Base-by-base conservation (phyloP, 805 yeast genomes). In the Jamesozyma gamospora region DNA sequence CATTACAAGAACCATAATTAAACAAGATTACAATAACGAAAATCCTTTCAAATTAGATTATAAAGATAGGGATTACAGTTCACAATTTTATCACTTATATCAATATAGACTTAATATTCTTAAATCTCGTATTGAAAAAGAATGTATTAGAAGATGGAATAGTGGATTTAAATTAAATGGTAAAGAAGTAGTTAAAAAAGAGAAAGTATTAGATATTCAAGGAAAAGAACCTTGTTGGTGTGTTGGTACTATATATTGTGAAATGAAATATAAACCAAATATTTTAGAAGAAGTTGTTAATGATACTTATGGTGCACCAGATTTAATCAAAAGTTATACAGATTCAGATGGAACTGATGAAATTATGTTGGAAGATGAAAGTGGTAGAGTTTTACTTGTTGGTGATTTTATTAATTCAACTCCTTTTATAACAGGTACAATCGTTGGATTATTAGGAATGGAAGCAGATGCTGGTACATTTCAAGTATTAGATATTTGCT, bases 341-440 rank as follows among this genome's bases (percentile, higher is more conserved):
- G 81, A 75, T 47, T 72, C 76, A 0, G 70, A 64, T 25, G 63
- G 64, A 5, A 58, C 73, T 13, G 84, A 79, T 52, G 73, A 70
- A 46, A 53, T 83, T 21, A 76, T 79, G 79, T 57, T 92, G 28
- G 97, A 92, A 58, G 98, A 92, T 61, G 96, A 87, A 52, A 77
- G 87, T 40, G 98, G 98, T 3, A 68, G 98, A 37, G 79, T 94
- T 6, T 58, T 76, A 26, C 62, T 92, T 17, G 77, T 74, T 36
- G 88, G 86, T 19, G 70, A 72, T 14, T 59, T 79, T 26, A 69
- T 82, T 32, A 65, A 66, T 37, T 54, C 59, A 7, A 66, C 74
- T 15, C 71, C 80, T 2, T 65, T 90, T 19, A 94, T 88, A 0
- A 92, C 96, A 0, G 98, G 98, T 4, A 72, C 78, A n/a, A 80